Evolutionary conservation across 2,329 filamentous ascomycete species (phyloP).

Genomic region (Hirsutella minnesotensis): DNA sequence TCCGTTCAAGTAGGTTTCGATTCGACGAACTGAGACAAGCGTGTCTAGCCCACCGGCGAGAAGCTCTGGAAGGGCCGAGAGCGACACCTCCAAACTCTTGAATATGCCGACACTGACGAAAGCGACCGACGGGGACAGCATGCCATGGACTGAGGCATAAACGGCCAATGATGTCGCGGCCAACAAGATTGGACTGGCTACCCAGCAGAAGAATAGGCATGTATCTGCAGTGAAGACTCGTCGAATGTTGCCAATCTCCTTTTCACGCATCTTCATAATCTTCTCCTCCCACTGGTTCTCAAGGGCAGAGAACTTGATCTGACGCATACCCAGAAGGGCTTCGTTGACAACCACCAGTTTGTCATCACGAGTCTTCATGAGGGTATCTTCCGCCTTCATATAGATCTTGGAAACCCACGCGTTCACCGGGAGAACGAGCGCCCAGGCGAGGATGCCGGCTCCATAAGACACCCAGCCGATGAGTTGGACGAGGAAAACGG

Average conservation of each 20-base stretch:
- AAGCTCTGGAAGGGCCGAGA: slow-evolving; percentile 62
- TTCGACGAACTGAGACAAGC: slow-evolving; percentile 58
- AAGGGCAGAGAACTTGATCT: slow-evolving; percentile 74
- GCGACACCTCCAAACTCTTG: slow-evolving; percentile 56
- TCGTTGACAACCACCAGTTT: slow-evolving; percentile 70
- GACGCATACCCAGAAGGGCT: slow-evolving; percentile 65
- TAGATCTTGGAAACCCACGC: slow-evolving; percentile 54
- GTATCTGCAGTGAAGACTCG: slow-evolving; percentile 52
- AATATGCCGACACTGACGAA: slow-evolving; percentile 72
- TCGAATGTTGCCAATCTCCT: slow-evolving; percentile 57
- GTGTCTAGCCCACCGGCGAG: slow-evolving; percentile 61
- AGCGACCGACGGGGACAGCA: slow-evolving; percentile 58
- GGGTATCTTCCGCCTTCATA: slow-evolving; percentile 48
- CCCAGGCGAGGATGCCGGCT: slow-evolving; percentile 52
- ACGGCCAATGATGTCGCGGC: slow-evolving; percentile 58
- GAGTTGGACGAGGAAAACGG: slow-evolving; percentile 53
- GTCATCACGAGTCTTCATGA: slow-evolving; percentile 67
- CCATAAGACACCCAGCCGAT: slow-evolving; percentile 61
- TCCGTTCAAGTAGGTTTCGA: slow-evolving; percentile 57
- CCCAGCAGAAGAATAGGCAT: slow-evolving; percentile 54
- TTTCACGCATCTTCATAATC: slow-evolving; percentile 49
- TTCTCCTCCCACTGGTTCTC: slow-evolving; percentile 65
- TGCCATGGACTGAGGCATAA: slow-evolving; percentile 52
- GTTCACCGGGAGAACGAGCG: slow-evolving; percentile 56
- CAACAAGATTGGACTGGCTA: slow-evolving; percentile 61